Evolutionary conservation across 2,329 filamentous ascomycete genomes (phyloP), one percentile per base, ranked within the genome.

Genomic region (Penicillium sp.): DNA sequence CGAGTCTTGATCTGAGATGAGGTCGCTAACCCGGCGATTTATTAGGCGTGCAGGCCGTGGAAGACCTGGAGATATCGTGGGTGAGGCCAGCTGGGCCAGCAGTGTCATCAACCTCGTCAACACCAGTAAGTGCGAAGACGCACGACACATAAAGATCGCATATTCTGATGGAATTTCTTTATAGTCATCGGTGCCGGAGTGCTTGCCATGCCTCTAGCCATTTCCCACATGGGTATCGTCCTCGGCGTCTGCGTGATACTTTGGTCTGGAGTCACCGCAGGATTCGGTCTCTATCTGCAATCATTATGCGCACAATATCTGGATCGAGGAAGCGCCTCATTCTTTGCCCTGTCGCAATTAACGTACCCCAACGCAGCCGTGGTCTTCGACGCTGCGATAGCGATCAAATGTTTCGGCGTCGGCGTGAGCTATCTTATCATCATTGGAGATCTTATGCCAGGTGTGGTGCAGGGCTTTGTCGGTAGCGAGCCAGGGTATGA

Each of bases 361-460:
- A 97, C 93, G 4, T 99, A 97, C 64, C 93, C 93, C 1, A 95
- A 95, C 68, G 90, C 92, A 2, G 89, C 93, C 8, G 89, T 99
- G 39, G 79, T 97, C 38, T 99, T 99, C 69, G 93, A 99, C 72
- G 85, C 86, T 6, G 93, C 93, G 5, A 99, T 99, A 66, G 90
- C 92, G 11, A 84, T 99, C 65, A 99, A 99, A 70, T 99, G 93
- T 72, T 99, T 99, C 67, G 93, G 93, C 31, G 93, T 99, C 9
- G 93, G 88, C 18, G 89, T 97, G 52, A 96, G 90, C 62, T 99
- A 99, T 73, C 81, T 99, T 62, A 99, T 99, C 65, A 97, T 99
- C 64, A 97, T 99, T 60, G 93, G 93, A 42, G 93, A 99, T 68
- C 76, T 99, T 55, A 99, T 99, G 93, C 93, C 93, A 0, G 92